Evolutionary conservation across 768 basidiomycete species (phyloP), one percentile per base, ranked within the genome.

Genomic region (Boletus reticuloceps): DNA sequence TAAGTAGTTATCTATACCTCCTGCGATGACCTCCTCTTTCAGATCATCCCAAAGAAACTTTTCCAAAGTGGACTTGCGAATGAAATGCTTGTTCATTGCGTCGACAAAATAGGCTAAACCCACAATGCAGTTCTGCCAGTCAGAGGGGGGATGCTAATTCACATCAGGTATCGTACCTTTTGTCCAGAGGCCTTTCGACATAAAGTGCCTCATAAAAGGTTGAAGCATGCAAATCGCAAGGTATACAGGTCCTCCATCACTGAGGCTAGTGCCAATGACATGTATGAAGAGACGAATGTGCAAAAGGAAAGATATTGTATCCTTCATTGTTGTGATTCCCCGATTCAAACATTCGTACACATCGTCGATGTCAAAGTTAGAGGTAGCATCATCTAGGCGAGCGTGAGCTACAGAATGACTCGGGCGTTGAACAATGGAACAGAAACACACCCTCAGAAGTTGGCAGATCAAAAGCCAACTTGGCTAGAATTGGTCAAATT

Each of bases 1-100:
- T 25, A 68, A 41, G 38, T 54, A 59, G 3, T 45, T 38, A n/a
- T 37, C 37, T 6, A 58, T 47, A 14, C 64, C 62, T n/a, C 64
- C 64, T 13, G 62, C 58, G 47, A 65, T 52, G 16, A 69, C 61
- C 8, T 69, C 67, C 12, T 58, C 47, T 43, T 59, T 67, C n/a
- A 65, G 48, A 10, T 12, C 13, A 9, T 19, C 38, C n/a, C n/a
- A n/a, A n/a, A n/a, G n/a, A 7, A 68, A 58, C 20, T 16, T 58
- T 36, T 47, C 47, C 12, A 69, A 27, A 3, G 67, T 55, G 16
- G 47, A 54, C 41, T 68, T 67, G 13, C 68, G 68, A 20, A 61
- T 32, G 14, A 57, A 69, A 45, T 53, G 59, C 16, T 19, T 45
- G 46, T 68, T 67, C 12, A 36, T 42, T 2, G 58, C 49, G 7